These are phyloP conservation scores for Tricholoma flavovirens DNA, from an alignment of 768 basidiomycete genomes.

Conservation along the genomic window DNA sequence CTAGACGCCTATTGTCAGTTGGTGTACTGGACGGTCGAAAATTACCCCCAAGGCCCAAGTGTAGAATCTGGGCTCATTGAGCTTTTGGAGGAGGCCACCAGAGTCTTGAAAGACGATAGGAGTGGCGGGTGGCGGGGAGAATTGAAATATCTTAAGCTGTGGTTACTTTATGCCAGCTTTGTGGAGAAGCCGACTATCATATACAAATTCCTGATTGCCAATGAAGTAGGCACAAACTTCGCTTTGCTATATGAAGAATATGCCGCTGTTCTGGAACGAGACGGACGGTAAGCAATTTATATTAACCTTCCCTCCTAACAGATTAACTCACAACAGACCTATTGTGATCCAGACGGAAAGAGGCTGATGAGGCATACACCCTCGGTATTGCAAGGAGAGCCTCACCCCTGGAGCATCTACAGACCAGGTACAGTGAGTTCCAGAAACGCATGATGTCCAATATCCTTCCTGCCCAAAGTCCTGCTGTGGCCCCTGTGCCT, in stretches of 20 bases:
- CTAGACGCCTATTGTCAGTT: slow-evolving; percentile 83
- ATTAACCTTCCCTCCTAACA: slow-evolving; percentile 1
- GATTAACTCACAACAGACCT: slow-evolving; percentile 5
- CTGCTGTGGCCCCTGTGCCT: slow-evolving; percentile 28
- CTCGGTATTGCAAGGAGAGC: slow-evolving; percentile 86
- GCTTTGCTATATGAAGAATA: slow-evolving; percentile 90
- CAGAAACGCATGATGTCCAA: slow-evolving; percentile 84
- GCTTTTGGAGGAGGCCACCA: slow-evolving; percentile 86
- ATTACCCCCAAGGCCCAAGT: slow-evolving; percentile 89
- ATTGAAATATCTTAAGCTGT: slow-evolving; percentile 85
- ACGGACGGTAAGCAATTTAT: slow-evolving; percentile 55
- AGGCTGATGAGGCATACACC: slow-evolving; percentile 87
- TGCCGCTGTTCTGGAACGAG: slow-evolving; percentile 76
- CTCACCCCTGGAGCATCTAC: slow-evolving; percentile 72
- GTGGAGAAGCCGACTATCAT: slow-evolving; percentile 88
- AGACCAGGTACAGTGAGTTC: slow-evolving; percentile 76
- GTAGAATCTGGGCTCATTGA: slow-evolving; percentile 89
- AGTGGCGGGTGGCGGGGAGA: slow-evolving; percentile 73
- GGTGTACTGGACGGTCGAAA: slow-evolving; percentile 89
- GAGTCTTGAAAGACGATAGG: slow-evolving; percentile 73
- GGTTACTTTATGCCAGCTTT: slow-evolving; percentile 90
- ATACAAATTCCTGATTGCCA: slow-evolving; percentile 83
- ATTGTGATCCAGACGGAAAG: slow-evolving; percentile 54
- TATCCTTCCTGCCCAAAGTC: slow-evolving; percentile 31
- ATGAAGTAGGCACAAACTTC: slow-evolving; percentile 81